Conservation (phyloP, 257 asterid genomes). For the Ballota nigra region DNA sequence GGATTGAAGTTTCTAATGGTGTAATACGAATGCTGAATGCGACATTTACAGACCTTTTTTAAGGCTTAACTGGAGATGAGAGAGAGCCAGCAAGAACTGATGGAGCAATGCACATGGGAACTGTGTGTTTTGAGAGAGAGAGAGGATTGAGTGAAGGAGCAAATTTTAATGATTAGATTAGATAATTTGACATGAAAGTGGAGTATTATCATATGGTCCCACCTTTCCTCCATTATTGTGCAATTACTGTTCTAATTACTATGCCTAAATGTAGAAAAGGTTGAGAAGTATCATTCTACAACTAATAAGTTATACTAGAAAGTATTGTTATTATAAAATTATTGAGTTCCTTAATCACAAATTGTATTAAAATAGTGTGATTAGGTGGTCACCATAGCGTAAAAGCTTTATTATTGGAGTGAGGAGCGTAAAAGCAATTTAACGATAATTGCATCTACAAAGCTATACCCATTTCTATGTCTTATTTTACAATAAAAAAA, state of each 20-base stretch:
- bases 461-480: neutral
- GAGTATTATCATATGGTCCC: slow-evolving; percentile 25
- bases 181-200: slow-evolving; percentile 20
- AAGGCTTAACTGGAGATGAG: slow-evolving; percentile 56
- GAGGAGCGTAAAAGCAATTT: too few relatives aligned
- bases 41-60: slow-evolving; percentile 33
- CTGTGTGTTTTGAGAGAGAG: neutral
- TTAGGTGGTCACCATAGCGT: too few relatives aligned
- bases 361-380: too few relatives aligned
- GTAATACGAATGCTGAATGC: slow-evolving; percentile 39
- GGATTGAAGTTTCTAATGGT: slow-evolving; percentile 16
- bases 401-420: too few relatives aligned
- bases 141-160: slow-evolving; percentile 14
- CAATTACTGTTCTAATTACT: slow-evolving; percentile 20
- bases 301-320: too few relatives aligned
- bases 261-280: neutral
- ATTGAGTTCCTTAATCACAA: neutral
- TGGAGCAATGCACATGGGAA: slow-evolving; percentile 68
- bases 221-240: slow-evolving; percentile 34
- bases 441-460: too few relatives aligned
- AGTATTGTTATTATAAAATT: too few relatives aligned
- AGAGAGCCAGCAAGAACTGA: slow-evolving; percentile 70
- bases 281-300: too few relatives aligned
- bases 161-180: slow-evolving; percentile 17
- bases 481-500: too few relatives aligned